A percentile compares a stretch with the other conserved stretches of the same genome.
Evolutionary conservation across 2,329 filamentous ascomycete species (phyloP).

Genomic region (Pyrenochaeta sp.): DNA sequence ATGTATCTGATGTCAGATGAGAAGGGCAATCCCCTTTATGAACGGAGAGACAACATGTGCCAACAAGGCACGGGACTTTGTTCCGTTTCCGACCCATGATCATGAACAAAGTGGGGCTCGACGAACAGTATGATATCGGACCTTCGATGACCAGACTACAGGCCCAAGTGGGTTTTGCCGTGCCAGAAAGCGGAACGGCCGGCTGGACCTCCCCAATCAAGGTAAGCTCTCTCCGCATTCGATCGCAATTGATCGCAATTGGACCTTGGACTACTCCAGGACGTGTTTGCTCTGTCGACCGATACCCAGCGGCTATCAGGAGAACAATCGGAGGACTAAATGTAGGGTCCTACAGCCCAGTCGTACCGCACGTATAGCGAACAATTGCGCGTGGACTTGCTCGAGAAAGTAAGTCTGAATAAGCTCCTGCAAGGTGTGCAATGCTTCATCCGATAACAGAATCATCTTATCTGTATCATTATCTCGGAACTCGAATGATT

Average conservation of each 20-base stretch:
- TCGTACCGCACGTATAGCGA: no score
- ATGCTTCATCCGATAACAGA: no score
- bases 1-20: background rate
- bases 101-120: constrained; percentile 11
- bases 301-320: no score
- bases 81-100: constrained; percentile 13
- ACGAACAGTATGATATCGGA: constrained; percentile 8
- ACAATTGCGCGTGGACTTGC: no score
- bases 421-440: no score
- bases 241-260: background rate
- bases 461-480: no score
- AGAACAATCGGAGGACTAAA: no score
- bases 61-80: constrained; percentile 2
- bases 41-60: background rate
- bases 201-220: constrained; percentile 15
- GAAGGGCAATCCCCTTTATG: background rate
- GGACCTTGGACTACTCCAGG: background rate
- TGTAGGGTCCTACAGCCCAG: no score
- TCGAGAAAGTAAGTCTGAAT: no score
- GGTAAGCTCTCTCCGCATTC: background rate
- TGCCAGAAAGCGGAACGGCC: constrained; percentile 3
- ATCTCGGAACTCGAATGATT: no score
- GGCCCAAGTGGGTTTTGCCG: constrained; percentile 1
- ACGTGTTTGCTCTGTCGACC: no score
- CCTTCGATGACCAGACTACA: constrained; percentile 2